phyloP scores from a whole-genome alignment of 2,329 filamentous ascomycete genomes.

The Cladophialophora psammophila region DNA sequence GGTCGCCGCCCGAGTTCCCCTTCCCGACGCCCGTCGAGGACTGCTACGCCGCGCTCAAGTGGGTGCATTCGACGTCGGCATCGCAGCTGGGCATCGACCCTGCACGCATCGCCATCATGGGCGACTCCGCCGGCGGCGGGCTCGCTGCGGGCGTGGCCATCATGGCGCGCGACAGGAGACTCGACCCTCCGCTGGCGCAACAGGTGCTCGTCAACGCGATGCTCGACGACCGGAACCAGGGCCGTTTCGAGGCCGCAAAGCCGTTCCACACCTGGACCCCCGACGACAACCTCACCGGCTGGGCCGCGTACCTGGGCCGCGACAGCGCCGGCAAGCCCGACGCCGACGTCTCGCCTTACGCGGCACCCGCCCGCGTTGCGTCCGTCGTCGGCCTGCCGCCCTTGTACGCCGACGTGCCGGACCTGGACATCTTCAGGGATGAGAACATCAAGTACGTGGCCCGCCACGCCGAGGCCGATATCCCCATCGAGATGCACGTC shows the following conservation, averaged over 20 bases:
- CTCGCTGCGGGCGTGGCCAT: slow-evolving; percentile 51
- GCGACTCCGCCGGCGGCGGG: slow-evolving; percentile 55
- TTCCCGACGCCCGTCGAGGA: slow-evolving; percentile 41
- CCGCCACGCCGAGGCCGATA: slow-evolving; percentile 49
- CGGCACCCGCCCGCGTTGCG: slow-evolving; percentile 49
- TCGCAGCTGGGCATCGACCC: slow-evolving; percentile 51
- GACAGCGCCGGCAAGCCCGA: slow-evolving; percentile 40
- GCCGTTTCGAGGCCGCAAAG: slow-evolving; percentile 45
- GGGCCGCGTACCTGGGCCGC: slow-evolving; percentile 41
- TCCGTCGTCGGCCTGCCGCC: slow-evolving; percentile 50
- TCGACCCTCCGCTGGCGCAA: slow-evolving; percentile 46
- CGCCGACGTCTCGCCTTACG: slow-evolving; percentile 42
- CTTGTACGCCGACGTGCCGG: slow-evolving; percentile 55
- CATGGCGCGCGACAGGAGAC: slow-evolving; percentile 47
- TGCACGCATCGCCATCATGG: slow-evolving; percentile 50
- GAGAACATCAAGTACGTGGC: slow-evolving; percentile 53
- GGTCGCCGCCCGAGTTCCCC: slow-evolving; percentile 41
- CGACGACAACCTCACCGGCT: slow-evolving; percentile 52
- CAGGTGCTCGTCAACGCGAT: slow-evolving; percentile 58
- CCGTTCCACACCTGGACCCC: slow-evolving; percentile 48
- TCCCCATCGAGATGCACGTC: slow-evolving; percentile 54
- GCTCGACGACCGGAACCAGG: slow-evolving; percentile 53
- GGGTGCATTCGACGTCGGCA: slow-evolving; percentile 46
- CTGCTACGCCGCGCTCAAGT: slow-evolving; percentile 46
- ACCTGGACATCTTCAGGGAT: slow-evolving; percentile 55